These are phyloP conservation scores for Lathyrus tuberosus DNA, from an alignment of 306 rosid genomes.

Conservation along the genomic window DNA sequence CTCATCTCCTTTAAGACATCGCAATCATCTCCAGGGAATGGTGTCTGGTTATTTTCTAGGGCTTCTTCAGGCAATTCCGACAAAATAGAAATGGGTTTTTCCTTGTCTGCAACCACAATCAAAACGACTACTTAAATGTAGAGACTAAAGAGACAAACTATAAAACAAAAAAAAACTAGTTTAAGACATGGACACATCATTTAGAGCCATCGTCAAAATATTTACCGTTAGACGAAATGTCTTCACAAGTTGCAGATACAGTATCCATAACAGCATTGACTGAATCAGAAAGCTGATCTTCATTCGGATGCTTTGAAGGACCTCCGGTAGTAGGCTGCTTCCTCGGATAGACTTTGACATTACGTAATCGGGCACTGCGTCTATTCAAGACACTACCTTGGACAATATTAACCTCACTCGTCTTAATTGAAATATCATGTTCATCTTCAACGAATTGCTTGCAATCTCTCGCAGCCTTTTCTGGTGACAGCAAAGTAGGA, in stretches of 20 bases:
- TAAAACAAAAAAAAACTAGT: background rate
- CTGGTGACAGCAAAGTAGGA: too few relatives aligned
- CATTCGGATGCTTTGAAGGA: too few relatives aligned
- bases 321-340: too few relatives aligned
- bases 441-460: too few relatives aligned
- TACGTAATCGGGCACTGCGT: too few relatives aligned
- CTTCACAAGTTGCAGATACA: slow-evolving; percentile 1
- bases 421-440: too few relatives aligned
- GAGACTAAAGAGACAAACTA: background rate
- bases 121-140: background rate
- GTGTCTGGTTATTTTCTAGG: background rate
- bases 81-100: slow-evolving; percentile 15
- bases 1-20: slow-evolving; percentile 18
- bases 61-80: slow-evolving; percentile 8
- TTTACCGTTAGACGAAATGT: slow-evolving; percentile 29
- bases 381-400: too few relatives aligned
- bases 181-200: slow-evolving; percentile 2
- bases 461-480: too few relatives aligned
- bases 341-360: too few relatives aligned
- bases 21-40: background rate
- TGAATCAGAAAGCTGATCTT: slow-evolving; percentile 1
- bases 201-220: background rate
- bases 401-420: too few relatives aligned
- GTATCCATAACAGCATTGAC: slow-evolving; percentile 30
- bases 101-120: slow-evolving; percentile 8